Evolutionary conservation across 2,329 filamentous ascomycete genomes (phyloP), one percentile per base, ranked within the genome.

Genomic region (Aspergillus hiratsukae): DNA sequence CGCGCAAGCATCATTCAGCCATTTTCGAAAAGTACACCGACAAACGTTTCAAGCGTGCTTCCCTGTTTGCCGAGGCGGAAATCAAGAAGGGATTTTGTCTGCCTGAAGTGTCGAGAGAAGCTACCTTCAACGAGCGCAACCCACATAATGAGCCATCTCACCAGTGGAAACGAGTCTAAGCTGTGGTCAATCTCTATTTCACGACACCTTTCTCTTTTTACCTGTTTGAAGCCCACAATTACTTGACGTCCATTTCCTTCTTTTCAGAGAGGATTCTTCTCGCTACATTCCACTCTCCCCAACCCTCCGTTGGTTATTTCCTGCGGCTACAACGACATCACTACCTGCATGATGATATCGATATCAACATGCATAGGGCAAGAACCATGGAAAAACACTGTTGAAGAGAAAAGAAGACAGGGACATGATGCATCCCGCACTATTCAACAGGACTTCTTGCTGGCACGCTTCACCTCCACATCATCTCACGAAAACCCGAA

Each of bases 21-120:
- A 88, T 99, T 45, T 97, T 85, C 69, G 90, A 96, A 55, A 99
- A 99, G 76, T 99, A 97, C 76, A 82, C 85, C 40, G 89, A 95
- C 72, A 89, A 87, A 70, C 86, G 89, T 53, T 97, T 91, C 80
- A 95, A 95, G 80, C 83, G 87, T 54, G 90, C 90, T 9, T 90
- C 94, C 19, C 76, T 84, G 21, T 91, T 89, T 64, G 93, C 96
- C 54, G 86, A 92, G 71, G 80, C 80, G 19, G 88, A 93, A 72
- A 80, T 97, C 61, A 76, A 78, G 57, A 83, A 81, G 61, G 83
- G 82, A 52, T 87, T 87, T 69, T 68, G 73, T 49, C 73, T 86
- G 53, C 78, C 81, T 21, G 68, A 73, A 19, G 23, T 59, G 21
- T 43, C 61, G 19, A 62, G 59, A 43, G 62, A 66, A 14, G 59